These are phyloP conservation scores for Trifolium pratense DNA, from an alignment of 306 rosid genomes.

Conservation along the genomic window DNA sequence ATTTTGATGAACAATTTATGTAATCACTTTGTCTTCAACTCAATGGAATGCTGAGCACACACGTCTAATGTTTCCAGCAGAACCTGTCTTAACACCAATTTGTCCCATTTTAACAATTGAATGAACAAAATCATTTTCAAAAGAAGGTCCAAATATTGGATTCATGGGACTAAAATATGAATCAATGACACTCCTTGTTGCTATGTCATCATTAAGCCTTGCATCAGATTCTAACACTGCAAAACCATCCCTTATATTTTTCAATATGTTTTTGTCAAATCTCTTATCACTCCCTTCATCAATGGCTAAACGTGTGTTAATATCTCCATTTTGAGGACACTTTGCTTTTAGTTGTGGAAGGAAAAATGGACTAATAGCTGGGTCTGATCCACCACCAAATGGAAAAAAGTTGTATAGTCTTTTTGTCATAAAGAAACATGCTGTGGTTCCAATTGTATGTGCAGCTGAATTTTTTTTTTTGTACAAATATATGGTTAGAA, in stretches of 20 bases:
- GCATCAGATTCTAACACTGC: slow-evolving; percentile 91
- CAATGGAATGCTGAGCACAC: slow-evolving; percentile 55
- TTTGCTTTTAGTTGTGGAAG: slow-evolving; percentile 47
- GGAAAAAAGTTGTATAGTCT: slow-evolving; percentile 77
- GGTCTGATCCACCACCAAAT: slow-evolving; percentile 65
- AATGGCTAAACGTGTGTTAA: slow-evolving; percentile 55
- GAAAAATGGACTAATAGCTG: slow-evolving; percentile 57
- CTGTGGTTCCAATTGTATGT: slow-evolving; percentile 91
- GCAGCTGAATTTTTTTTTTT: slow-evolving; percentile 55
- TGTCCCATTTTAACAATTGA: slow-evolving; percentile 79
- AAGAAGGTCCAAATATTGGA: slow-evolving; percentile 63
- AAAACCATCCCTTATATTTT: slow-evolving; percentile 70
- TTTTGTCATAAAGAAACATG: slow-evolving; percentile 81
- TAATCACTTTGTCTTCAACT: not conserved
- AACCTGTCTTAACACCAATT: slow-evolving; percentile 78
- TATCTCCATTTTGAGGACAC: slow-evolving; percentile 69
- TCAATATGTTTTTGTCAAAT: slow-evolving; percentile 65
- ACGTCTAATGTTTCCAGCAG: slow-evolving; percentile 61
- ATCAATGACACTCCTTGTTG: slow-evolving; percentile 56
- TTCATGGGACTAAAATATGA: slow-evolving; percentile 54
- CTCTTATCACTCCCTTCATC: slow-evolving; percentile 56
- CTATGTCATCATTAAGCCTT: slow-evolving; percentile 59
- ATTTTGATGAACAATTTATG: not conserved
- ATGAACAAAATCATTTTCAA: slow-evolving; percentile 61
- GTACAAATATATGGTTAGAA: not conserved